These are phyloP conservation scores for Decorospora gaudefroyi DNA, from an alignment of 2,329 filamentous ascomycete species.

Conservation along the genomic window DNA sequence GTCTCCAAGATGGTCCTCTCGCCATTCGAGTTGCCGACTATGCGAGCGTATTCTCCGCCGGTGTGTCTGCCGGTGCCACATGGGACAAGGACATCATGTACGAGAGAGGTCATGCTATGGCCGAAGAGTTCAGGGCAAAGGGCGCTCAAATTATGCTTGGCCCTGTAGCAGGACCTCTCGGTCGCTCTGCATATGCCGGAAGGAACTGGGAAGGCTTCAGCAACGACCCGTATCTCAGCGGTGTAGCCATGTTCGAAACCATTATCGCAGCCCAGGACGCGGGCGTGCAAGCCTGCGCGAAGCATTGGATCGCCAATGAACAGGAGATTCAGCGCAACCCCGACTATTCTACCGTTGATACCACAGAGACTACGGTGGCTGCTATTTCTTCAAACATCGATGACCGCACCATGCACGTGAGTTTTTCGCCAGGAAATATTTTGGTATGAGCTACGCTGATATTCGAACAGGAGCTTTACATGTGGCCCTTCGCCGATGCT, in stretches of 20 bases:
- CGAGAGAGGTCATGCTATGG: conserved; percentile 47
- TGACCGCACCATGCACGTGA: conserved; percentile 63
- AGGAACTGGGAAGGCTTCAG: conserved; percentile 54
- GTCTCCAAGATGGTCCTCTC: conserved; percentile 49
- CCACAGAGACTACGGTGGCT: conserved; percentile 50
- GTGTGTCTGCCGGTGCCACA: conserved; percentile 45
- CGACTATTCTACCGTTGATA: conserved; percentile 63
- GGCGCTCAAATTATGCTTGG: conserved; percentile 51
- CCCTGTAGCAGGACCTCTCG: conserved; percentile 57
- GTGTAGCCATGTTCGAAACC: conserved; percentile 48
- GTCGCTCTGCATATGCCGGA: conserved; percentile 49
- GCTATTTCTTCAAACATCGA: conserved; percentile 65
- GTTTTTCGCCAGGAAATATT: neutral
- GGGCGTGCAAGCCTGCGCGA: conserved; percentile 51
- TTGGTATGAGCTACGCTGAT: neutral
- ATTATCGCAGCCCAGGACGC: conserved; percentile 49
- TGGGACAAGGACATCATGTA: conserved; percentile 50
- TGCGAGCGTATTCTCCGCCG: conserved; percentile 49
- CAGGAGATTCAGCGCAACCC: conserved; percentile 58
- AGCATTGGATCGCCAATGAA: conserved; percentile 66
- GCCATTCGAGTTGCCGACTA: conserved; percentile 43
- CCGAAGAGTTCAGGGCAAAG: conserved; percentile 43
- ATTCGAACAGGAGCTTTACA: conserved; percentile 58
- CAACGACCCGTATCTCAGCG: conserved; percentile 53
- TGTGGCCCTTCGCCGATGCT: conserved; percentile 68